Conservation (phyloP, 306 rosid genomes). For the Sindora glabra region DNA sequence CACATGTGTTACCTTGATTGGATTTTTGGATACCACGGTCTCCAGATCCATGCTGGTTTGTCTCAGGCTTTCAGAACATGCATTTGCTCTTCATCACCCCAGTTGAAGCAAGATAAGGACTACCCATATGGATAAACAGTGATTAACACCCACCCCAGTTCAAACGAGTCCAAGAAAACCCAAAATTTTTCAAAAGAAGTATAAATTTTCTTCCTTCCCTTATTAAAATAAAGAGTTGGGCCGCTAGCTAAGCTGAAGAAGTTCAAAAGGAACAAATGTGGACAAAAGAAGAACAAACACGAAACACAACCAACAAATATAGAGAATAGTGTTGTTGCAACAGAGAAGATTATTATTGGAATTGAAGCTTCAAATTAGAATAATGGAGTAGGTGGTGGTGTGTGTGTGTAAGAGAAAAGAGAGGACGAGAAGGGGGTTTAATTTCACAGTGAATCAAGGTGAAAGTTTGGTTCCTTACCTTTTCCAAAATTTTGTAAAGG, state of each 20-base stretch:
- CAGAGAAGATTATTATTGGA: constrained; percentile 30
- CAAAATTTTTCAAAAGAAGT: constrained; percentile 5
- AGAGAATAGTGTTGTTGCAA: constrained; percentile 19
- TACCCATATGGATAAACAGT: constrained; percentile 20
- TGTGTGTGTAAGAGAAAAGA: background rate
- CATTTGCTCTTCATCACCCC: constrained; percentile 29
- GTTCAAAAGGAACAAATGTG: constrained; percentile 38
- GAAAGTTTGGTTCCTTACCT: background rate
- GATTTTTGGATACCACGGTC: constrained; percentile 41
- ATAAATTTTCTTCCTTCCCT: background rate
- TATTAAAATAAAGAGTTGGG: background rate
- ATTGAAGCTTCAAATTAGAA: constrained; percentile 26
- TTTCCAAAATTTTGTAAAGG: background rate
- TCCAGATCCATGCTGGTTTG: constrained; percentile 67
- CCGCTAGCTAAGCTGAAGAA: too few relatives aligned
- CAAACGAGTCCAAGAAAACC: constrained; percentile 18
- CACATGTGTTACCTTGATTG: constrained; percentile 54
- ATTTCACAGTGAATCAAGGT: background rate
- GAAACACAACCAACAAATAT: constrained; percentile 26
- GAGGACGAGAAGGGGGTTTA: background rate
- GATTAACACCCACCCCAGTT: constrained; percentile 33
- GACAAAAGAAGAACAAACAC: constrained; percentile 47
- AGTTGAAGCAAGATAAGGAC: constrained; percentile 18
- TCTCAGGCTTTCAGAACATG: constrained; percentile 21
- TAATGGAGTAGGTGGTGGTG: constrained; percentile 3